Evolutionary conservation across 2,329 filamentous ascomycete species (phyloP).

Genomic region (Neopestalotiopsis rosae): DNA sequence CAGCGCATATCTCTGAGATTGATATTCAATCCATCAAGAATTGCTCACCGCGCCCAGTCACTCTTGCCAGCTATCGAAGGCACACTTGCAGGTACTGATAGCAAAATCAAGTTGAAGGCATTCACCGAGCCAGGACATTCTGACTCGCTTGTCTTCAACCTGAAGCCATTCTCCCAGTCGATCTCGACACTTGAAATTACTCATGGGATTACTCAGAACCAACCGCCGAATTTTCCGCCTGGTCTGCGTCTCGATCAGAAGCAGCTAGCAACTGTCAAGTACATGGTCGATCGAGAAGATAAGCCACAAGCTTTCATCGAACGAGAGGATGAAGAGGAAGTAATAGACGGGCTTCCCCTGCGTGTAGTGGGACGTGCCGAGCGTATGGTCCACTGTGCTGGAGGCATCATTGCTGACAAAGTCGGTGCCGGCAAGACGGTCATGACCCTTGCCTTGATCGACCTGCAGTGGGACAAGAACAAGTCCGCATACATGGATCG

Average conservation of each 20-base stretch:
- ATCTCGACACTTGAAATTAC: background rate
- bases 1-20: conserved; percentile 10
- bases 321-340: conserved; percentile 44
- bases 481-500: conserved; percentile 26
- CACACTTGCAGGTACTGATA: background rate
- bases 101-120: conserved; percentile 4
- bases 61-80: conserved; percentile 6
- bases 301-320: conserved; percentile 36
- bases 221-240: conserved; percentile 15
- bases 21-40: conserved; percentile 15
- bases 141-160: background rate
- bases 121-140: conserved; percentile 7
- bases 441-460: conserved; percentile 43
- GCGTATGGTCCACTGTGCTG: conserved; percentile 32
- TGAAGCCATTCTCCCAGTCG: conserved; percentile 15
- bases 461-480: conserved; percentile 32
- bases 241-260: conserved; percentile 20
- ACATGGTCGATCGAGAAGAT: conserved; percentile 37
- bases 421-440: conserved; percentile 53
- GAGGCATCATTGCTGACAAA: conserved; percentile 49
- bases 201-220: background rate
- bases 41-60: conserved; percentile 18
- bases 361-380: conserved; percentile 39
- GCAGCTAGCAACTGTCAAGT: conserved; percentile 36
- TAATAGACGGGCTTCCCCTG: conserved; percentile 37